phyloP scores from a whole-genome alignment of 1,284 basidiomycete species.

The Ustilago lituana region DNA sequence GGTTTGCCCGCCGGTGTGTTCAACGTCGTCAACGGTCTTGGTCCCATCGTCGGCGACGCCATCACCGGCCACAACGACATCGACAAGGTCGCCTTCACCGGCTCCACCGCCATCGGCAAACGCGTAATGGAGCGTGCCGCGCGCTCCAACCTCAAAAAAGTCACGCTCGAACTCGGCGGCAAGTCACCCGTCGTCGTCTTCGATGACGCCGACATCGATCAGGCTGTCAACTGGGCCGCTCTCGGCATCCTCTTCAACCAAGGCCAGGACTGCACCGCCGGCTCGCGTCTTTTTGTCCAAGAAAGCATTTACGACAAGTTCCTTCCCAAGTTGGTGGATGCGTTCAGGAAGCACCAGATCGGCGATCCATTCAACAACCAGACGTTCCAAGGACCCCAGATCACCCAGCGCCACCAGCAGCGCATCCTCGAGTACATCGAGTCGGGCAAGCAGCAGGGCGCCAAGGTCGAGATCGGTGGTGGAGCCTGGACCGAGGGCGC shows the following conservation, averaged over 20 bases:
- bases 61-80: conserved; percentile 73
- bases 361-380: conserved; percentile 81
- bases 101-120: conserved; percentile 76
- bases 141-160: conserved; percentile 82
- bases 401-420: conserved; percentile 81
- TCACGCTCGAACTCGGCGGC: conserved; percentile 80
- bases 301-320: conserved; percentile 75
- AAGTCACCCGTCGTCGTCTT: conserved; percentile 86
- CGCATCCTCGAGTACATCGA: conserved; percentile 89
- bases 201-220: conserved; percentile 70
- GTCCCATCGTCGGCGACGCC: conserved; percentile 79
- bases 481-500: conserved; percentile 70
- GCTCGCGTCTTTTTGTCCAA: conserved; percentile 79
- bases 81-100: conserved; percentile 73
- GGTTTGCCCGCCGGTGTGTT: conserved; percentile 81
- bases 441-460: conserved; percentile 84
- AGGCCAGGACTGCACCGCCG: conserved; percentile 73
- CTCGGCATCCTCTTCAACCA: conserved; percentile 81
- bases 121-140: conserved; percentile 82
- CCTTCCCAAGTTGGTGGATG: conserved; percentile 73
- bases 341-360: conserved; percentile 72
- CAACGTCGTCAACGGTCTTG: conserved; percentile 81
- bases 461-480: conserved; percentile 78
- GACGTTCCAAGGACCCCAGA: conserved; percentile 85
- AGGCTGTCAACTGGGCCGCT: conserved; percentile 72